These are phyloP conservation scores for Monosporascus sp. DNA, from an alignment of 2,329 filamentous ascomycete genomes.

Conservation along the genomic window DNA sequence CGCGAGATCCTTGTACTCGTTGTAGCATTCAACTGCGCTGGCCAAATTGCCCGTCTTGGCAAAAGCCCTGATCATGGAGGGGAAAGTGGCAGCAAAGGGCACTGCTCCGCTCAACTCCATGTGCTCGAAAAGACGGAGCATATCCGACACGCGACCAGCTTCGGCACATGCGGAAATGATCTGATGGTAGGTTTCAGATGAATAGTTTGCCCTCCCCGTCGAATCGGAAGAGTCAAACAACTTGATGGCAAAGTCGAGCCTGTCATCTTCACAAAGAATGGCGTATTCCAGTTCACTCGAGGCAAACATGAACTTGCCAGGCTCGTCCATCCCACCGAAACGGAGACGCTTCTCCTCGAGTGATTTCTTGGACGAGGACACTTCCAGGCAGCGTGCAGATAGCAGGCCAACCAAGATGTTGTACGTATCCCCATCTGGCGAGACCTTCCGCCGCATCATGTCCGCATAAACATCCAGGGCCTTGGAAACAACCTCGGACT, in stretches of 20 bases:
- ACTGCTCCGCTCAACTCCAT: conserved; percentile 75
- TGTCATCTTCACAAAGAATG: conserved; percentile 81
- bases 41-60: conserved; percentile 73
- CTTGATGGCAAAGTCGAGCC: conserved; percentile 77
- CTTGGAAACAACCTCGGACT: conserved; percentile 81
- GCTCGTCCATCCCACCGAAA: conserved; percentile 65
- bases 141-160: conserved; percentile 74
- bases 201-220: conserved; percentile 60
- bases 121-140: conserved; percentile 86
- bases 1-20: conserved; percentile 87
- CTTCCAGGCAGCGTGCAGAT: conserved; percentile 73
- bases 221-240: conserved; percentile 74
- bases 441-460: conserved; percentile 82
- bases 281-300: conserved; percentile 84
- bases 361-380: conserved; percentile 63
- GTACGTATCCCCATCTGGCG: conserved; percentile 80
- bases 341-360: conserved; percentile 79
- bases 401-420: conserved; percentile 80
- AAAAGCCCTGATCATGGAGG: conserved; percentile 93
- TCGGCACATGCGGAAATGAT: conserved; percentile 85
- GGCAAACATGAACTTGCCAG: conserved; percentile 67
- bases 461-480: conserved; percentile 93
- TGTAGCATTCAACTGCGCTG: conserved; percentile 91
- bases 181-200: conserved; percentile 76
- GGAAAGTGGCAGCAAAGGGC: conserved; percentile 78